Evolutionary conservation across 2,329 filamentous ascomycete species (phyloP).

Genomic region (Trichoderma koningii): DNA sequence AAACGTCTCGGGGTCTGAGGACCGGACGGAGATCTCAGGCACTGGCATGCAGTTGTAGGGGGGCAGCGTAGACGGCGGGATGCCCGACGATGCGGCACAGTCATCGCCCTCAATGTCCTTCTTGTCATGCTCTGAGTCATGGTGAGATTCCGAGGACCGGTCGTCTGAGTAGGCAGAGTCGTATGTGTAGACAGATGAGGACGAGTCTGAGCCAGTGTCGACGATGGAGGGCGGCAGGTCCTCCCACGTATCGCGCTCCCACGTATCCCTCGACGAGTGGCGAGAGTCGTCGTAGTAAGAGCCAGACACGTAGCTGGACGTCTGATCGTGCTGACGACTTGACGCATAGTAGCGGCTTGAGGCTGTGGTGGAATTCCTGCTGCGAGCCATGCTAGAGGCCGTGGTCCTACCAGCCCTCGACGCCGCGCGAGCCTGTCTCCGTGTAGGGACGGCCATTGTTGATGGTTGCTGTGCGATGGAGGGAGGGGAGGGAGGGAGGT

Average conservation of each 20-base stretch:
- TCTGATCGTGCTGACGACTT: constrained; percentile 24
- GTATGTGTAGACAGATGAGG: constrained; percentile 74
- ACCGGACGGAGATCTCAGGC: constrained; percentile 58
- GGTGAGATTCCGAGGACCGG: constrained; percentile 24
- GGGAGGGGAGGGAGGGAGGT: neutral
- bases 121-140: constrained; percentile 36
- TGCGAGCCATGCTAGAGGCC: constrained; percentile 25
- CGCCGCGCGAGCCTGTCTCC: constrained; percentile 23
- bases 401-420: constrained; percentile 19
- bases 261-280: constrained; percentile 26
- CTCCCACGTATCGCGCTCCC: constrained; percentile 28
- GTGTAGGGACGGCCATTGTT: constrained; percentile 23
- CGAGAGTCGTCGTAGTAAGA: constrained; percentile 26
- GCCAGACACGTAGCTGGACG: constrained; percentile 24
- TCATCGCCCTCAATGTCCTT: constrained; percentile 30
- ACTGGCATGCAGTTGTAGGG: constrained; percentile 63
- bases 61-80: constrained; percentile 54
- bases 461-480: constrained; percentile 1
- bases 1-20: constrained; percentile 81
- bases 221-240: constrained; percentile 26
- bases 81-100: constrained; percentile 39
- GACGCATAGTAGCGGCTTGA: constrained; percentile 25
- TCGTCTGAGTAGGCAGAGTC: constrained; percentile 63
- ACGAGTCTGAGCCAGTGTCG: constrained; percentile 32
- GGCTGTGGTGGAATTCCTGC: constrained; percentile 22